A percentile compares a stretch with the other conserved stretches of the same genome.
These are phyloP conservation scores for Vitis rupestris DNA, from an alignment of 164 flowering plant species.

Conservation along the genomic window DNA sequence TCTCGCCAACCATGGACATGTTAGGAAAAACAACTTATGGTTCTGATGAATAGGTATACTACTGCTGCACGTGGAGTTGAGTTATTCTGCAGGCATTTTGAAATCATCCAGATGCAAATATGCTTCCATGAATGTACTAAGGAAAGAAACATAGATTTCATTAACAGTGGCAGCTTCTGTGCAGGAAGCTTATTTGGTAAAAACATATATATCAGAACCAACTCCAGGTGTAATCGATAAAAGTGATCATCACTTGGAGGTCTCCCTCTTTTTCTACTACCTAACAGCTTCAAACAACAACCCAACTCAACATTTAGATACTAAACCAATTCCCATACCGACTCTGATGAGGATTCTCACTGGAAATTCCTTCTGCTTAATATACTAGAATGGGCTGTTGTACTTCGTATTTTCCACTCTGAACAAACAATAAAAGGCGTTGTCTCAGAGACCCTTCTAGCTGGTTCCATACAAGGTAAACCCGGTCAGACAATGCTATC, in stretches of 20 bases:
- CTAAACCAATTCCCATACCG: not conserved
- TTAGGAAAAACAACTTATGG: too few species aligned
- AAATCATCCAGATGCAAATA: not conserved
- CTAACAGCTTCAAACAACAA: slow-evolving; percentile 2
- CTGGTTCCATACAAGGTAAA: not conserved
- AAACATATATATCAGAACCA: slow-evolving; percentile 14
- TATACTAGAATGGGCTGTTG: too few species aligned
- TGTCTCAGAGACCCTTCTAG: slow-evolving; percentile 37
- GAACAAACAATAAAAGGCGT: slow-evolving; percentile 61
- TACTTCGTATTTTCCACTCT: slow-evolving; percentile 22
- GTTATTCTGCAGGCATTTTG: not conserved
- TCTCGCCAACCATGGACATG: too few species aligned
- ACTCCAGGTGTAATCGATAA: slow-evolving; percentile 37
- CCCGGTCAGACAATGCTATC: not conserved
- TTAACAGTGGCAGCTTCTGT: slow-evolving; percentile 8
- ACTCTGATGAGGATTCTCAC: not conserved
- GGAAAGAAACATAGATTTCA: too few species aligned
- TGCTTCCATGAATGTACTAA: not conserved
- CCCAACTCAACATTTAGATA: not conserved
- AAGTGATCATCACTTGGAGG: slow-evolving; percentile 30
- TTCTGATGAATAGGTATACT: too few species aligned
- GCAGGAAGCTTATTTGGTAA: slow-evolving; percentile 2
- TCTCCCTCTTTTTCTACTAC: slow-evolving; percentile 1
- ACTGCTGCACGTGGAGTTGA: too few species aligned
- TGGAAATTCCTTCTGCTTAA: not conserved